These are phyloP conservation scores for Talaromyces sp. DNA, from an alignment of 2,329 filamentous ascomycete species.

Conservation along the genomic window DNA sequence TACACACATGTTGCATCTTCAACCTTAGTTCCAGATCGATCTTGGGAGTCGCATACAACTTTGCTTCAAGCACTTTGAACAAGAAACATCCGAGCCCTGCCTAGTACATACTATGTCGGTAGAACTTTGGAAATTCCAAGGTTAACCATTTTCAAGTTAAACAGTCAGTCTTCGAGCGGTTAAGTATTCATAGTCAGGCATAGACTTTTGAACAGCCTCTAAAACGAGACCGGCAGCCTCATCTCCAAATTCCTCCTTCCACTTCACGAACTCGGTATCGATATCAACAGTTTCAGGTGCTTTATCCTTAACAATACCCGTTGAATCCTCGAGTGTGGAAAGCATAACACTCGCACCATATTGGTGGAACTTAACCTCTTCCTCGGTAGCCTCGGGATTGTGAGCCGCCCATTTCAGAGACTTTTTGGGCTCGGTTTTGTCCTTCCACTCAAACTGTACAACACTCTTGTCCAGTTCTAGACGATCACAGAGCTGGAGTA, in stretches of 20 bases:
- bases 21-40: too few species aligned
- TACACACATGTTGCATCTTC: too few species aligned
- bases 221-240: conserved; percentile 27
- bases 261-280: conserved; percentile 35
- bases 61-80: too few species aligned
- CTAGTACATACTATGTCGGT: too few species aligned
- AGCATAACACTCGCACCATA: conserved; percentile 21
- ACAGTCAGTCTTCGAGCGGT: conserved; percentile 25
- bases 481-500: conserved; percentile 30
- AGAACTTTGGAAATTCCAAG: too few species aligned
- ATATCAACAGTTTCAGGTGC: conserved; percentile 36
- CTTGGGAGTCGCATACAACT: too few species aligned
- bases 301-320: conserved; percentile 36
- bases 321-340: conserved; percentile 35
- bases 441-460: conserved; percentile 38
- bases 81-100: too few species aligned
- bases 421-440: conserved; percentile 7
- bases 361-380: background rate
- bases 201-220: conserved; percentile 32
- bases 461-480: conserved; percentile 37
- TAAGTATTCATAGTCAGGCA: conserved; percentile 47
- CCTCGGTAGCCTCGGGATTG: background rate
- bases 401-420: conserved; percentile 3
- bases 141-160: background rate
- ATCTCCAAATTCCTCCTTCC: conserved; percentile 41